phyloP scores from a whole-genome alignment of 306 rosid species.

The Cucurbita ficifolia region DNA sequence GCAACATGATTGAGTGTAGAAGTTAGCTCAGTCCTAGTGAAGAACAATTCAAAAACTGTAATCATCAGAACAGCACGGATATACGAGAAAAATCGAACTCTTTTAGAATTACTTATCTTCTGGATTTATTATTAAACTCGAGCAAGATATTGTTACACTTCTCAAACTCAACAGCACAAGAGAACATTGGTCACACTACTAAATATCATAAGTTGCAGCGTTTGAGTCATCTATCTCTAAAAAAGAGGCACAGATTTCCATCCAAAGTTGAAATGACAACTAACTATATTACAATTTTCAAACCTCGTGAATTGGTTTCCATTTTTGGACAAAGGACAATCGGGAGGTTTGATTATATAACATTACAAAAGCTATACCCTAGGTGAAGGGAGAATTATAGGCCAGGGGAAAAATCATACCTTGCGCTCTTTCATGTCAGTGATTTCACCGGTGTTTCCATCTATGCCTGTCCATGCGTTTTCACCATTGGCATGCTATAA shows the following conservation, averaged over 20 bases:
- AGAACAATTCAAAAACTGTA: not conserved
- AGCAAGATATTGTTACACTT: not conserved
- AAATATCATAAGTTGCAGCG: not conserved
- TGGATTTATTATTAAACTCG: not conserved
- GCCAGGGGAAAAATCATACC: conserved; percentile 23
- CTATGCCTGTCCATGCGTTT: conserved; percentile 95
- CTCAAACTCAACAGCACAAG: not conserved
- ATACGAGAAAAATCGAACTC: not conserved
- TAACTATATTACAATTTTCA: not conserved
- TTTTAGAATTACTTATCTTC: not conserved
- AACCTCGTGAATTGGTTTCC: not conserved
- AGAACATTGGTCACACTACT: not conserved
- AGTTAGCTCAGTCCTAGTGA: not conserved
- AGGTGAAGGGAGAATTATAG: not conserved
- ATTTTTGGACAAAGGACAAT: not conserved
- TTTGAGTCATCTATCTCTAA: not conserved
- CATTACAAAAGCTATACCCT: not conserved
- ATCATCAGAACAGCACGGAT: not conserved
- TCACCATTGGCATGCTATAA: conserved; percentile 89
- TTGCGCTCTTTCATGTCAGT: conserved; percentile 74
- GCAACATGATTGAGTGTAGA: not conserved
- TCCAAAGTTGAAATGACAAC: not conserved
- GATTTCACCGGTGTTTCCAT: conserved; percentile 83
- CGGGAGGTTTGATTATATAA: not conserved
- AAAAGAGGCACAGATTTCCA: not conserved